Base-by-base conservation (phyloP, 2,329 filamentous ascomycete genomes). In the Microdochium paspali region DNA sequence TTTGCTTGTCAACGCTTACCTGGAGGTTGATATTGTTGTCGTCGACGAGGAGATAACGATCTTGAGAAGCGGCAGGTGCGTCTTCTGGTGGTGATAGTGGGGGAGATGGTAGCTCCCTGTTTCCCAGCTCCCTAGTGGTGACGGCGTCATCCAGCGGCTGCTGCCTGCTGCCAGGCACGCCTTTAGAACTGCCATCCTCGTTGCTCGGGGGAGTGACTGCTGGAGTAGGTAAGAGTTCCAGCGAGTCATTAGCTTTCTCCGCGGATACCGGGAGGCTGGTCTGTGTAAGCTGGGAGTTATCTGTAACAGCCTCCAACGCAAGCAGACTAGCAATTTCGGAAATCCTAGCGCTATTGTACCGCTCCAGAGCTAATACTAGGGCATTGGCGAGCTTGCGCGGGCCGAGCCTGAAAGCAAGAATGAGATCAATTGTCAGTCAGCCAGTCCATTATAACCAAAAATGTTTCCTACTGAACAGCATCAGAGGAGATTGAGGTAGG, bases 1-100 rank as follows among this genome's bases (percentile, higher is more conserved):
- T n/a, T n/a, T n/a, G n/a, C n/a, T n/a, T n/a, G n/a, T n/a, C 7
- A 28, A 28, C 13, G 23, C 43, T 18, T 46, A 57, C 57, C 51
- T 54, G 51, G 0, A 68, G 48, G 39, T 71, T 71, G 49, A 71
- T 68, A 2, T 53, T 50, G 46, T 70, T 70, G 46, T 70, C 68
- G 23, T 71, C 67, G 0, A 70, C 68, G 0, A 71, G 58, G 1
- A 72, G n/a, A n/a, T n/a, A n/a, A n/a, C n/a, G n/a, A n/a, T n/a
- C n/a, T n/a, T n/a, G n/a, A n/a, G n/a, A n/a, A n/a, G n/a, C n/a
- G n/a, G n/a, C n/a, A n/a, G n/a, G n/a, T n/a, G n/a, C n/a, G n/a
- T n/a, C n/a, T n/a, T n/a, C n/a, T n/a, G n/a, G n/a, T n/a, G n/a
- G n/a, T n/a, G n/a, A n/a, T n/a, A n/a, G n/a, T n/a, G n/a, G n/a